A percentile compares a stretch with the other conserved stretches of the same genome.
Evolutionary conservation across 2,329 filamentous ascomycete species (phyloP).

Genomic region (Calonectria crousiana): DNA sequence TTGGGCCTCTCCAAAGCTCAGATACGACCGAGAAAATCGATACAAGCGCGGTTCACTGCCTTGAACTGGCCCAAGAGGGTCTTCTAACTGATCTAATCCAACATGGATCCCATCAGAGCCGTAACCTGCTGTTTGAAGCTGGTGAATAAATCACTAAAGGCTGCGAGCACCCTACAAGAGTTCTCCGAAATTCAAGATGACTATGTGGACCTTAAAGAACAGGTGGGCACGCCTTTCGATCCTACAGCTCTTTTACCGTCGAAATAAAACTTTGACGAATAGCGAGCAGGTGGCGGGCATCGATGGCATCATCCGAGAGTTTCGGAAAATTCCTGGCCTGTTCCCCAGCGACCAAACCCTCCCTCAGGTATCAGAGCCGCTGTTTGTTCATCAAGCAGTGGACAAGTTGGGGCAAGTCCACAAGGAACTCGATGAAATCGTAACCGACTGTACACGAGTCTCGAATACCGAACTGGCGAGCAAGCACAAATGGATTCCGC

Average conservation of each 20-base stretch:
- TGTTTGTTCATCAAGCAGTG: not conserved
- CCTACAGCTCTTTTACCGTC: not conserved
- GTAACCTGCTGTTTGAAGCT: not conserved
- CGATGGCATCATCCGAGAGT: not conserved
- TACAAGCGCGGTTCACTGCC: no score
- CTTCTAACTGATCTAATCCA: no score
- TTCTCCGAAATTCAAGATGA: not conserved
- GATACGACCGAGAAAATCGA: no score
- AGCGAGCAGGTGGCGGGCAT: not conserved
- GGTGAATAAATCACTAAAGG: not conserved
- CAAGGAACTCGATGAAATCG: not conserved
- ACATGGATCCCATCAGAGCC: not conserved
- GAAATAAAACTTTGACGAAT: not conserved
- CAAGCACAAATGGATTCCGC: not conserved
- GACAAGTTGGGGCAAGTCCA: not conserved
- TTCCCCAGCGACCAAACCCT: not conserved
- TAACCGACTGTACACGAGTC: not conserved
- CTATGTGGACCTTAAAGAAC: not conserved
- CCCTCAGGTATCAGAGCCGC: not conserved
- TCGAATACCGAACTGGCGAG: not conserved
- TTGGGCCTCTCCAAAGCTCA: not conserved
- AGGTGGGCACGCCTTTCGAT: not conserved
- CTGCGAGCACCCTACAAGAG: not conserved
- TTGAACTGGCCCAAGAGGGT: no score
- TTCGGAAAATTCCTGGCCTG: not conserved